These are phyloP conservation scores for Yarrowia sp. DNA, from an alignment of 805 yeast species.

Conservation along the genomic window DNA sequence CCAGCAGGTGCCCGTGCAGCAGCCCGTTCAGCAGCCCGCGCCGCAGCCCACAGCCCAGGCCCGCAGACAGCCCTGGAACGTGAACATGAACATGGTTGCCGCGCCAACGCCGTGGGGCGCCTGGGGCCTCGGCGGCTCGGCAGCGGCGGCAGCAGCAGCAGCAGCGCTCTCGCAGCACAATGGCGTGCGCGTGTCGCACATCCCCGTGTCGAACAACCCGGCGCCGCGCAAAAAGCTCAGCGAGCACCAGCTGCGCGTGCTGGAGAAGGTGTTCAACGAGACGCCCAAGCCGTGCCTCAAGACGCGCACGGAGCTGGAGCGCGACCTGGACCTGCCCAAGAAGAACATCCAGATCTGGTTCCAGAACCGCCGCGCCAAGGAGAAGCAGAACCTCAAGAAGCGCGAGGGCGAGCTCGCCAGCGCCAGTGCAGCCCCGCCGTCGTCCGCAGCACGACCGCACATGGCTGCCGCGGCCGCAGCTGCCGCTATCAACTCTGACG, in stretches of 20 bases:
- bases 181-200: constrained; percentile 25
- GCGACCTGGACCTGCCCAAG: constrained; percentile 72
- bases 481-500: constrained; percentile 12
- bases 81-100: constrained; percentile 17
- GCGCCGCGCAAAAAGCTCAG: constrained; percentile 36
- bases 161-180: constrained; percentile 27
- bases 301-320: constrained; percentile 65
- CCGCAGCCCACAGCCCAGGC: background rate
- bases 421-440: background rate
- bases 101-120: constrained; percentile 20
- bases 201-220: constrained; percentile 18
- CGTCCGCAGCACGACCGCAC: constrained; percentile 27
- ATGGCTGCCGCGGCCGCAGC: constrained; percentile 22
- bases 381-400: constrained; percentile 53
- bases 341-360: constrained; percentile 92
- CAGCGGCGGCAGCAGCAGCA: constrained; percentile 14
- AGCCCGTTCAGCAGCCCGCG: background rate
- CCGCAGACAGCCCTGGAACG: constrained; percentile 11
- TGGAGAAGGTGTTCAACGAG: constrained; percentile 65
- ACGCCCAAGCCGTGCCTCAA: constrained; percentile 77
- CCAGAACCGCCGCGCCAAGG: constrained; percentile 68
- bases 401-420: constrained; percentile 35
- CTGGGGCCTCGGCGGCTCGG: background rate
- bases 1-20: background rate
- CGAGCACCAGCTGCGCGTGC: constrained; percentile 46